Conservation (phyloP, 768 basidiomycete species). For the Agrocybe praecox region DNA sequence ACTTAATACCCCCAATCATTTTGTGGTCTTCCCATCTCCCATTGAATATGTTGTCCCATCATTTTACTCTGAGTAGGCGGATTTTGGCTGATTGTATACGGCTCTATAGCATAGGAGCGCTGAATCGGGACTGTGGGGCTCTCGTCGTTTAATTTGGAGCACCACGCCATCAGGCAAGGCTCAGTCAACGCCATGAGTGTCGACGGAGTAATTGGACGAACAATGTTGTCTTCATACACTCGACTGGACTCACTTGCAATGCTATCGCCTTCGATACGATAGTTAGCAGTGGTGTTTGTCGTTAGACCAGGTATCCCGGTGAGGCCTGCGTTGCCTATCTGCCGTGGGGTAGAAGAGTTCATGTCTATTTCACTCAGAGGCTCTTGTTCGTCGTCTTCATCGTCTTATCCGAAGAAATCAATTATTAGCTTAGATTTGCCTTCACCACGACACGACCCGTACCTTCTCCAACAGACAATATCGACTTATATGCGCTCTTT, state of each 20-base stretch:
- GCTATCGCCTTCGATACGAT: too few relatives aligned
- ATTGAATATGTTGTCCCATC: background rate
- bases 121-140: too few relatives aligned
- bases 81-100: too few relatives aligned
- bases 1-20: background rate
- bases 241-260: too few relatives aligned
- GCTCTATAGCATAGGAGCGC: too few relatives aligned
- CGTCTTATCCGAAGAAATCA: background rate
- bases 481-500: constrained; percentile 17
- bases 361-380: too few relatives aligned
- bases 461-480: constrained; percentile 20
- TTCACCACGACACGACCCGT: too few relatives aligned
- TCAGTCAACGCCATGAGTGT: constrained; percentile 47
- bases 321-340: background rate
- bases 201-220: constrained; percentile 36
- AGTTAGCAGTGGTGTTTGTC: background rate
- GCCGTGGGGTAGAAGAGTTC: background rate
- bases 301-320: background rate
- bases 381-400: too few relatives aligned
- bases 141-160: constrained; percentile 1
- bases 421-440: too few relatives aligned
- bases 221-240: constrained; percentile 4
- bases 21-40: background rate
- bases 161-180: constrained; percentile 44
- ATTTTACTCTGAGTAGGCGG: background rate